phyloP scores from a whole-genome alignment of 768 basidiomycete species.

The Naganishia onofrii region DNA sequence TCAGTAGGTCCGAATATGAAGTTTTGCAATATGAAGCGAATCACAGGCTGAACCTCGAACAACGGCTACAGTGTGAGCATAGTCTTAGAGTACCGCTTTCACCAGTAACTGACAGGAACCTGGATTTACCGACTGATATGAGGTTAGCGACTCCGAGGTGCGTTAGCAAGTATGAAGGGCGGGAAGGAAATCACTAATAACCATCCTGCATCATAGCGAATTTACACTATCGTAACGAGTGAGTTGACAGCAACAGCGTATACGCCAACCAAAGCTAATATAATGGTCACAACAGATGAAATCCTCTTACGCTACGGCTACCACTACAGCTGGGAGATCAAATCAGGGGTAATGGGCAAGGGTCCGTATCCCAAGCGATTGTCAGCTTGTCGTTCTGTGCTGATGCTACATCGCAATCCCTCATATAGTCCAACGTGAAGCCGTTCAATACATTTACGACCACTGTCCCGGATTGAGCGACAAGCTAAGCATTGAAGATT shows the following conservation, averaged over 20 bases:
- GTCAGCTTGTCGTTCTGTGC: not conserved
- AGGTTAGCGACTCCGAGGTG: slow-evolving; percentile 44
- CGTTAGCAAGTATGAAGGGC: slow-evolving; percentile 8
- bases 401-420: not conserved
- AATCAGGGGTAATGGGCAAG: slow-evolving; percentile 49
- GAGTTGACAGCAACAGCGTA: slow-evolving; percentile 10
- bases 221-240: slow-evolving; percentile 51
- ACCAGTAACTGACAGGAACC: not conserved
- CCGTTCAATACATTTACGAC: slow-evolving; percentile 41
- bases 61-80: slow-evolving; percentile 11
- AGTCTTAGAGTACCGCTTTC: not conserved
- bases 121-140: not conserved
- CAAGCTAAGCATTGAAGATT: slow-evolving; percentile 45
- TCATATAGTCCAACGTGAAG: slow-evolving; percentile 33
- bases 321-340: slow-evolving; percentile 49
- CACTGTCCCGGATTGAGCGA: slow-evolving; percentile 41
- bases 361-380: slow-evolving; percentile 31
- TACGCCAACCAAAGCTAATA: not conserved
- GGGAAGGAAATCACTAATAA: not conserved
- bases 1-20: slow-evolving; percentile 12
- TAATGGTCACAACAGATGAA: slow-evolving; percentile 36
- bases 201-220: slow-evolving; percentile 34
- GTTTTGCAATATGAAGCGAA: not conserved
- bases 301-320: slow-evolving; percentile 46
- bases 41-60: not conserved